Conservation (phyloP, 129 eudicot species). For the Flaveria trinervia region DNA sequence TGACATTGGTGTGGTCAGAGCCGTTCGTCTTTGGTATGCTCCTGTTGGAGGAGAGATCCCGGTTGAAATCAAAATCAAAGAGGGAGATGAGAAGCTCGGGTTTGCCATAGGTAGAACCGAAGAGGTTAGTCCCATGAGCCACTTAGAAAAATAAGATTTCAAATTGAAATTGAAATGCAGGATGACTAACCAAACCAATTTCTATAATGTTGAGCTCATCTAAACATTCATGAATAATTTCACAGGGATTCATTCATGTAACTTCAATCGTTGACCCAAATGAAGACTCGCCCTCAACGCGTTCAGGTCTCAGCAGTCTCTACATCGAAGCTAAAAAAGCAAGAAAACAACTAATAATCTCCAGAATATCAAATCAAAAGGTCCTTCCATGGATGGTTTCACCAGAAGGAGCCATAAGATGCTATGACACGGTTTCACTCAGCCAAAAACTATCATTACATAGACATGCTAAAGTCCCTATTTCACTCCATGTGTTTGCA, state of each 20-base stretch:
- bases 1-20: slow-evolving; percentile 90
- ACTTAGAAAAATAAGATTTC: background rate
- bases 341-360: slow-evolving; percentile 57
- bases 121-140: slow-evolving; percentile 52
- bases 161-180: too few species aligned
- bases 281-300: slow-evolving; percentile 59
- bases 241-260: slow-evolving; percentile 83
- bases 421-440: slow-evolving; percentile 88
- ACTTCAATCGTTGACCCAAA: slow-evolving; percentile 60
- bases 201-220: background rate
- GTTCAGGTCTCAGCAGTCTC: slow-evolving; percentile 69
- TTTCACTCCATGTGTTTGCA: slow-evolving; percentile 57
- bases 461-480: slow-evolving; percentile 64
- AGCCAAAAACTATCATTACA: slow-evolving; percentile 88
- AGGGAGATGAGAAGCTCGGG: slow-evolving; percentile 75
- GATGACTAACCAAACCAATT: background rate
- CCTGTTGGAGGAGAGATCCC: slow-evolving; percentile 82
- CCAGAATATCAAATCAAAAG: slow-evolving; percentile 70
- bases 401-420: slow-evolving; percentile 68
- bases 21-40: slow-evolving; percentile 90
- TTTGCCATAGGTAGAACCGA: slow-evolving; percentile 86
- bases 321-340: slow-evolving; percentile 60
- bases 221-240: background rate
- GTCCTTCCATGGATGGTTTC: slow-evolving; percentile 96
- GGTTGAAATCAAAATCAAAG: slow-evolving; percentile 62